A percentile compares a stretch with the other conserved stretches of the same genome.
These are phyloP conservation scores for Thalassiosira pacifica DNA, from an alignment of 352 stramenopile genomes.

Conservation along the genomic window DNA sequence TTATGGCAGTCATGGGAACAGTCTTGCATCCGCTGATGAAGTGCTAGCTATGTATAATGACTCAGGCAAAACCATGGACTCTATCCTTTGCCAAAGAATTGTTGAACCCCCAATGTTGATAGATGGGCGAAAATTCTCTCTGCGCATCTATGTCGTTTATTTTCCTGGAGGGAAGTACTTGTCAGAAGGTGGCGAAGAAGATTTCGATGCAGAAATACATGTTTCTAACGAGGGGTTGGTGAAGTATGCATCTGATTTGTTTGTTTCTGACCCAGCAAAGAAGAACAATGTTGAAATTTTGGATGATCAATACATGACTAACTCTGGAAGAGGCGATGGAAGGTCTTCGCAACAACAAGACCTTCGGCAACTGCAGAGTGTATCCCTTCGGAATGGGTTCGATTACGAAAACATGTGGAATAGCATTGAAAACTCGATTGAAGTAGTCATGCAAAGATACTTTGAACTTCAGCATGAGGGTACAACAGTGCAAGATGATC, in stretches of 20 bases:
- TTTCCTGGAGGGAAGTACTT: slow-evolving; percentile 44
- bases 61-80: slow-evolving; percentile 5
- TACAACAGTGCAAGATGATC: background rate
- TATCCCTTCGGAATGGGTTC: slow-evolving; percentile 42
- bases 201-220: slow-evolving; percentile 46
- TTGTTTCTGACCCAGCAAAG: slow-evolving; percentile 5
- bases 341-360: slow-evolving; percentile 69
- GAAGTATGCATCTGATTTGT: slow-evolving; percentile 67
- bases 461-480: slow-evolving; percentile 9
- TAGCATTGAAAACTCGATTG: slow-evolving; percentile 22
- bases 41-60: slow-evolving; percentile 19
- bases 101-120: slow-evolving; percentile 70
- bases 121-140: slow-evolving; percentile 73
- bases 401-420: slow-evolving; percentile 53
- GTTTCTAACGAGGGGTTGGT: slow-evolving; percentile 74
- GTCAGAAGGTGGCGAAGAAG: slow-evolving; percentile 18
- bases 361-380: slow-evolving; percentile 57
- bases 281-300: slow-evolving; percentile 24
- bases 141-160: slow-evolving; percentile 82
- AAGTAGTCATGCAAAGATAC: slow-evolving; percentile 56
- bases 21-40: slow-evolving; percentile 57
- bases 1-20: slow-evolving; percentile 81
- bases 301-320: slow-evolving; percentile 77
- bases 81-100: slow-evolving; percentile 72
- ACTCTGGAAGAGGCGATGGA: slow-evolving; percentile 71